Evolutionary conservation across 345 rosid genomes (phyloP).

Genomic region (Moricandia moricandioides): DNA sequence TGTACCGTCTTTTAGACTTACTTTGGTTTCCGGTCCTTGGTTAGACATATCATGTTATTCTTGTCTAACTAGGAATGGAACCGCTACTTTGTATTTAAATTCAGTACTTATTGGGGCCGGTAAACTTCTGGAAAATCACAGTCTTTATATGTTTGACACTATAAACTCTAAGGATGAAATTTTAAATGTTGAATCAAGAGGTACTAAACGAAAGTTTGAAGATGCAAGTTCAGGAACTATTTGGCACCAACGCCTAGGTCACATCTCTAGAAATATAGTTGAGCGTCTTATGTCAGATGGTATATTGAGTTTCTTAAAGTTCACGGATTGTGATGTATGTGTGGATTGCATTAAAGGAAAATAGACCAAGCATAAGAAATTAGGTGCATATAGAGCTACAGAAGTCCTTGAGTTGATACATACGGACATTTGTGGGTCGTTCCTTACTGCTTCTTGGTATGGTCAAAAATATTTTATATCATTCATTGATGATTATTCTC

Average conservation of each 20-base stretch:
- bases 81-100: background rate
- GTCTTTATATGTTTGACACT: background rate
- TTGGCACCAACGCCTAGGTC: background rate
- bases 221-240: background rate
- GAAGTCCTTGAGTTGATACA: background rate
- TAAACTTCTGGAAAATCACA: background rate
- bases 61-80: background rate
- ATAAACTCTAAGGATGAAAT: background rate
- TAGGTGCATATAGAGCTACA: background rate
- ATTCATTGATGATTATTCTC: background rate
- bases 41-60: background rate
- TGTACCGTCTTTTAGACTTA: background rate
- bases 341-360: slow-evolving; percentile 2
- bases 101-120: too few relatives aligned
- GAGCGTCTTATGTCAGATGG: background rate
- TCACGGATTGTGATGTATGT: background rate
- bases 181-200: background rate
- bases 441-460: background rate
- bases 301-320: background rate
- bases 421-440: background rate
- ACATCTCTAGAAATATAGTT: background rate
- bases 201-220: background rate
- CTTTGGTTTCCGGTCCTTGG: background rate
- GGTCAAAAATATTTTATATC: background rate
- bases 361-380: background rate